These are phyloP conservation scores for Lasiodiplodia gonubiensis DNA, from an alignment of 2,329 filamentous ascomycete genomes.

Conservation along the genomic window DNA sequence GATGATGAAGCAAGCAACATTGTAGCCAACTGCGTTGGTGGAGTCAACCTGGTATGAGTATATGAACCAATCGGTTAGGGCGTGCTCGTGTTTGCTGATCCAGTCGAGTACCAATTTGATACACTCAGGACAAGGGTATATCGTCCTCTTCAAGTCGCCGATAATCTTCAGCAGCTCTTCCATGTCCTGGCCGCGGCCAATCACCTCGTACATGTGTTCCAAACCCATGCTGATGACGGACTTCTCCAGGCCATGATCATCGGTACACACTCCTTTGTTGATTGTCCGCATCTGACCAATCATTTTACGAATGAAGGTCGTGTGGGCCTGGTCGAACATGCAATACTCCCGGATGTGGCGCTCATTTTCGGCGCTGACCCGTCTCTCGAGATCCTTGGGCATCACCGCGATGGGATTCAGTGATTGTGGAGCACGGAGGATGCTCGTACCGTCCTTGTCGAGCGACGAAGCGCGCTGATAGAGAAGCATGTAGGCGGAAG, in stretches of 20 bases:
- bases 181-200: slow-evolving; percentile 72
- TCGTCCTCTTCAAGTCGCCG: slow-evolving; percentile 57
- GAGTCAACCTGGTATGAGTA: slow-evolving; percentile 7
- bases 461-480: slow-evolving; percentile 81
- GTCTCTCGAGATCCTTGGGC: slow-evolving; percentile 52
- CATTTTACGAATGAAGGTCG: slow-evolving; percentile 68
- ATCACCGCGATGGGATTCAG: slow-evolving; percentile 57
- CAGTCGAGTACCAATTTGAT: slow-evolving; percentile 13
- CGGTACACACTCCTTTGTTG: slow-evolving; percentile 57
- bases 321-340: slow-evolving; percentile 75
- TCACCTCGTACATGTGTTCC: slow-evolving; percentile 75
- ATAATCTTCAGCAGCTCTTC: slow-evolving; percentile 66
- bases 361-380: slow-evolving; percentile 75
- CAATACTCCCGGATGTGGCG: slow-evolving; percentile 76
- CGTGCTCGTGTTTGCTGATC: slow-evolving; percentile 9
- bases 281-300: slow-evolving; percentile 63
- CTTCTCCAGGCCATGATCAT: slow-evolving; percentile 54
- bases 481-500: slow-evolving; percentile 92
- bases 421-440: slow-evolving; percentile 46
- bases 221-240: slow-evolving; percentile 62
- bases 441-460: slow-evolving; percentile 42
- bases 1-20: slow-evolving; percentile 9
- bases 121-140: slow-evolving; percentile 59
- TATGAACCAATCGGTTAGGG: slow-evolving; percentile 24
- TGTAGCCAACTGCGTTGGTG: neutral